Percentiles rank a stretch among this genome's conserved stretches.
These are phyloP conservation scores for Phycomyces nitens DNA, from an alignment of 192 early-diverging fungal genomes.

Conservation along the genomic window DNA sequence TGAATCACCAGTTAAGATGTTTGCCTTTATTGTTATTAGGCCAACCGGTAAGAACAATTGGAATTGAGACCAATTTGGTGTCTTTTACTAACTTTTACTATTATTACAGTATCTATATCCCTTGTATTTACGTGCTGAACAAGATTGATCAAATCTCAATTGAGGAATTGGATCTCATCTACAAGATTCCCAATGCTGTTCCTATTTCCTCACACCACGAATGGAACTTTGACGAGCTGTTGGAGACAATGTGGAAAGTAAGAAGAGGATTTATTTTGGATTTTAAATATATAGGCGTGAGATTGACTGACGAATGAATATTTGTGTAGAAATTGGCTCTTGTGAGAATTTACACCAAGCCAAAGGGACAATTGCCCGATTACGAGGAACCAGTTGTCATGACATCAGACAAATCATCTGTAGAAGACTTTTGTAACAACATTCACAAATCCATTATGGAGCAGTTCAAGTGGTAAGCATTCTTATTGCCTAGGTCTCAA, in stretches of 20 bases:
- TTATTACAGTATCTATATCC: conserved; percentile 87
- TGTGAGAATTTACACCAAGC: conserved; percentile 85
- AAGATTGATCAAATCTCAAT: conserved; percentile 98
- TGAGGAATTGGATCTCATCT: conserved; percentile 92
- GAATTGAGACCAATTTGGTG: too few species aligned
- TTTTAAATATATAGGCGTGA: too few species aligned
- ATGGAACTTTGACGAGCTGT: conserved; percentile 97
- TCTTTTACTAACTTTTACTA: neutral
- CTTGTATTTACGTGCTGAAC: conserved; percentile 94
- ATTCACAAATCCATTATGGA: conserved; percentile 93
- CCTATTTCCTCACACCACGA: conserved; percentile 74
- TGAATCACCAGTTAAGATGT: neutral
- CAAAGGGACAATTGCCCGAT: conserved; percentile 94
- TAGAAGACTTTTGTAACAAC: conserved; percentile 94
- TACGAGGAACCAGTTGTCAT: conserved; percentile 92
- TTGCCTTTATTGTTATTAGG: conserved; percentile 8
- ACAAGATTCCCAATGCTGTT: conserved; percentile 95
- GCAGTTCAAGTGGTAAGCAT: conserved; percentile 79
- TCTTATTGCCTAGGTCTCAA: too few species aligned
- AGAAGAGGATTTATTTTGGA: neutral
- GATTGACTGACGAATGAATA: too few species aligned
- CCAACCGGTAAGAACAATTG: conserved; percentile 26
- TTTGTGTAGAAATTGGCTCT: conserved; percentile 58
- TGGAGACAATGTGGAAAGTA: conserved; percentile 73
- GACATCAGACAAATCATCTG: conserved; percentile 56